Conservation (phyloP, 805 yeast genomes). For the Komagataella kurtzmanii region DNA sequence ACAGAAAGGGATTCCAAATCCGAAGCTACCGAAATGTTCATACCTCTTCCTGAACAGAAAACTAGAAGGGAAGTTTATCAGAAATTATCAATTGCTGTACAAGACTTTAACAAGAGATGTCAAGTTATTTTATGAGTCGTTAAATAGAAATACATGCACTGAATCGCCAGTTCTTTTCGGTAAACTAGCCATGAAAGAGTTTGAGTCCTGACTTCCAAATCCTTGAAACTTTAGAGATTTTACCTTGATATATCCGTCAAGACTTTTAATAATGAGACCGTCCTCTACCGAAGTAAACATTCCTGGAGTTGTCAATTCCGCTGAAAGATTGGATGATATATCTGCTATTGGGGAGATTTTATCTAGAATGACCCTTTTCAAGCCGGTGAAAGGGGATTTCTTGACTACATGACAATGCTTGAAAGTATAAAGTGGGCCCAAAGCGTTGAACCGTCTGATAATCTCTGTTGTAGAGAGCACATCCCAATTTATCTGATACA, state of each 20-base stretch:
- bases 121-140: slow-evolving; percentile 26
- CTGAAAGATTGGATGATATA: background rate
- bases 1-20: slow-evolving; percentile 40
- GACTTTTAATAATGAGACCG: slow-evolving; percentile 26
- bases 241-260: slow-evolving; percentile 25
- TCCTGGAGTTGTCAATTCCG: slow-evolving; percentile 12
- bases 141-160: slow-evolving; percentile 2
- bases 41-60: slow-evolving; percentile 61
- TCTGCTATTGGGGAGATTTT: slow-evolving; percentile 14
- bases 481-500: slow-evolving; percentile 35
- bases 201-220: slow-evolving; percentile 29
- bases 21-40: slow-evolving; percentile 33
- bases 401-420: slow-evolving; percentile 9
- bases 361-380: slow-evolving; percentile 32
- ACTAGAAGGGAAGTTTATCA: slow-evolving; percentile 56
- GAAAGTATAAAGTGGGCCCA: slow-evolving; percentile 44
- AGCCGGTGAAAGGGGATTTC: background rate
- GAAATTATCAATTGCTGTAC: slow-evolving; percentile 69
- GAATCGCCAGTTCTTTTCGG: slow-evolving; percentile 31
- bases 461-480: slow-evolving; percentile 22
- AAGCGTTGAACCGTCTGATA: slow-evolving; percentile 28
- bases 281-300: slow-evolving; percentile 13
- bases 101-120: slow-evolving; percentile 60
- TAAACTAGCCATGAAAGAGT: slow-evolving; percentile 27
- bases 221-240: slow-evolving; percentile 39